Conservation (phyloP, 768 basidiomycete genomes). For the Trametes maxima region DNA sequence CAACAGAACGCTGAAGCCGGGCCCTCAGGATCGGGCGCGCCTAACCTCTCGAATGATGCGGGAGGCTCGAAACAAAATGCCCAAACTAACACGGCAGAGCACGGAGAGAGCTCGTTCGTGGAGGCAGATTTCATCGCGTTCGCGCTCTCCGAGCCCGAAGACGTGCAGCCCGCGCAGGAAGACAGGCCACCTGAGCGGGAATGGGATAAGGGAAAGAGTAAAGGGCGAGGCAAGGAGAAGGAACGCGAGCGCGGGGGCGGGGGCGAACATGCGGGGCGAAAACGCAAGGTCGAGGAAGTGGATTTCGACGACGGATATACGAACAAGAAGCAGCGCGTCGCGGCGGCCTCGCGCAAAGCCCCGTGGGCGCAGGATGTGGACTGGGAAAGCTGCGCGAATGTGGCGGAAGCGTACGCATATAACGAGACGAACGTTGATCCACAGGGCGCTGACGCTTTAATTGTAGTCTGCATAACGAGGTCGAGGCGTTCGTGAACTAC, state of each 20-base stretch:
- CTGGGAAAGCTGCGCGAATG: slow-evolving; percentile 73
- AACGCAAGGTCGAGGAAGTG: slow-evolving; percentile 50
- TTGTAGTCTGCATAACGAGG: slow-evolving; percentile 81
- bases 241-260: slow-evolving; percentile 2
- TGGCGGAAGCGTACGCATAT: slow-evolving; percentile 76
- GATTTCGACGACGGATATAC: slow-evolving; percentile 53
- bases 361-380: slow-evolving; percentile 71
- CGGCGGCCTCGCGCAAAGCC: slow-evolving; percentile 54
- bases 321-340: slow-evolving; percentile 54
- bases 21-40: slow-evolving; percentile 3
- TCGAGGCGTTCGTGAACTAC: slow-evolving; percentile 81
- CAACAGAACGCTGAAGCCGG: slow-evolving; percentile 12
- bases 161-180: slow-evolving; percentile 21
- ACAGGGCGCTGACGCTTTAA: neutral
- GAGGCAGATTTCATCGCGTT: slow-evolving; percentile 37
- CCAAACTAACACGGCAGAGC: neutral
- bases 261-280: slow-evolving; percentile 35
- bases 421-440: neutral
- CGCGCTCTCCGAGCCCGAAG: slow-evolving; percentile 31
- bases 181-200: slow-evolving; percentile 23
- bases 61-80: neutral
- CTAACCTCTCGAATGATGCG: neutral
- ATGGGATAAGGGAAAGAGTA: slow-evolving; percentile 31
- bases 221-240: slow-evolving; percentile 9
- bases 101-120: slow-evolving; percentile 14